These are phyloP conservation scores for Leccinum longicurvipes DNA, from an alignment of 768 basidiomycete species.

Conservation along the genomic window DNA sequence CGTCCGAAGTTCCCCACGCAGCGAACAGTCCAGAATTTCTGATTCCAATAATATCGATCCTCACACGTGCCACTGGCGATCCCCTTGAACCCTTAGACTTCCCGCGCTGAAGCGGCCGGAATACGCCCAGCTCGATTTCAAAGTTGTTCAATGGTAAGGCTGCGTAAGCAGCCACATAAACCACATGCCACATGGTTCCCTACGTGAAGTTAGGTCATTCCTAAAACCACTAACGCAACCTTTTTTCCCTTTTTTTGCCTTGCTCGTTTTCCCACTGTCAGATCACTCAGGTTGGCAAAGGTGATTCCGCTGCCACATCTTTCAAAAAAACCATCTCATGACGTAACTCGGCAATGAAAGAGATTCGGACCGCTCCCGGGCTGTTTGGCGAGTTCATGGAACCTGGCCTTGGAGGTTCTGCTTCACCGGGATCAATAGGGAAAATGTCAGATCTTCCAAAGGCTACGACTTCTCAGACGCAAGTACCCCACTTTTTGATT, in stretches of 20 bases:
- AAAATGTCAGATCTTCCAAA: no score
- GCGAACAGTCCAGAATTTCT: no score
- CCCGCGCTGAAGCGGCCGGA: no score
- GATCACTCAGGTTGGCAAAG: neutral
- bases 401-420: no score
- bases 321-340: neutral
- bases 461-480: neutral
- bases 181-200: no score
- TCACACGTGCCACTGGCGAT: no score
- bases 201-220: neutral
- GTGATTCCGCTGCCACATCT: neutral
- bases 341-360: neutral
- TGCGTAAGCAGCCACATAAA: no score
- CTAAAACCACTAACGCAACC: neutral
- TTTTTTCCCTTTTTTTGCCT: neutral
- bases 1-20: no score
- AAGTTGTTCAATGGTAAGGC: no score
- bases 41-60: no score
- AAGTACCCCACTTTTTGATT: neutral
- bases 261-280: neutral
- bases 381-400: neutral
- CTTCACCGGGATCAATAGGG: neutral
- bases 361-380: neutral
- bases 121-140: no score
- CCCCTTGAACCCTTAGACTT: no score